Evolutionary conservation across 768 basidiomycete species (phyloP).

Genomic region (Agrocybe praecox): DNA sequence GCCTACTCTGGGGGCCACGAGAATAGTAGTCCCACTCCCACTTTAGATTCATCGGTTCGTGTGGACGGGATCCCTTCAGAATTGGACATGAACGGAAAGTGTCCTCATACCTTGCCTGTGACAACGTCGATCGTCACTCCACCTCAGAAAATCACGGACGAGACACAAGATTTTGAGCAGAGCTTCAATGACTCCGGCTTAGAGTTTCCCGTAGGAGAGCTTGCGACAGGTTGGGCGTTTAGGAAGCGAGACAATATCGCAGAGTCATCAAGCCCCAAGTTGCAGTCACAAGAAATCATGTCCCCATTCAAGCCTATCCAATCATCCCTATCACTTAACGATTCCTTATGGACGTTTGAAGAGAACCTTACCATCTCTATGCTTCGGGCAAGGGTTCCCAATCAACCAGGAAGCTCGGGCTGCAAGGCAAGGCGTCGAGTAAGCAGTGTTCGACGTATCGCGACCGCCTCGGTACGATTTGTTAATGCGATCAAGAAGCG

Average conservation of each 20-base stretch:
- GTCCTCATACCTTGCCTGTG: background rate
- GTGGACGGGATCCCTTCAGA: too few species aligned
- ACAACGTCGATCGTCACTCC: too few species aligned
- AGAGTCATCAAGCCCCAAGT: background rate
- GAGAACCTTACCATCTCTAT: constrained; percentile 24
- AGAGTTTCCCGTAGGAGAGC: constrained; percentile 8
- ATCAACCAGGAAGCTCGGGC: constrained; percentile 1
- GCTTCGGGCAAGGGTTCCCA: constrained; percentile 17
- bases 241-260: background rate
- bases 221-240: constrained; percentile 2
- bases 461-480: constrained; percentile 6
- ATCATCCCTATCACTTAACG: background rate
- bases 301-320: background rate
- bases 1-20: background rate
- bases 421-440: background rate
- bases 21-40: too few species aligned
- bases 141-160: background rate
- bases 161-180: background rate
- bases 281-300: background rate
- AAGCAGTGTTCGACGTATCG: constrained; percentile 1
- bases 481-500: constrained; percentile 2
- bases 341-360: constrained; percentile 19
- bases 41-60: too few species aligned
- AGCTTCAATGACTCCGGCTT: constrained; percentile 20
- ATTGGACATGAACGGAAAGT: background rate